Percentiles rank a stretch among this genome's conserved stretches.
phyloP scores from a whole-genome alignment of 495 filamentous ascomycete species.

The Lindgomyces ingoldianus region DNA sequence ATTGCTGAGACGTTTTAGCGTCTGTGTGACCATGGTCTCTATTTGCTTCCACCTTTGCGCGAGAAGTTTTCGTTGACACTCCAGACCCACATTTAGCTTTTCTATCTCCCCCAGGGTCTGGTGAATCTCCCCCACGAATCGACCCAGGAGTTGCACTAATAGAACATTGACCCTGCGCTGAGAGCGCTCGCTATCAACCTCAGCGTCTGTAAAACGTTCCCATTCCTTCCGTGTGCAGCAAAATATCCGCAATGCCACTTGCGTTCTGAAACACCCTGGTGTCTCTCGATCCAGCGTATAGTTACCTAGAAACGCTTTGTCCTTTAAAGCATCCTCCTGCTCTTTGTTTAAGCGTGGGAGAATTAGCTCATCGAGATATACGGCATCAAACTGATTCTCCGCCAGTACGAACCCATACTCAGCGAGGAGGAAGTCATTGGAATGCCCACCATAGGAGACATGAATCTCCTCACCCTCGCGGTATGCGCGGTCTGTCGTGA shows the following conservation, averaged over 20 bases:
- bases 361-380: neutral
- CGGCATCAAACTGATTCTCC: neutral
- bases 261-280: neutral
- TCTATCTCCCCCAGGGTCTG: neutral
- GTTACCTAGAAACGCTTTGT: neutral
- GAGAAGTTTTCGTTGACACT: neutral
- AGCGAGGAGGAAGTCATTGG: slow-evolving; percentile 2
- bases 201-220: neutral
- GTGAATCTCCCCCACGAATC: neutral
- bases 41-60: neutral
- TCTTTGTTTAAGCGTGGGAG: neutral
- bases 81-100: neutral
- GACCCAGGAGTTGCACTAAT: neutral
- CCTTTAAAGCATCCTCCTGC: neutral
- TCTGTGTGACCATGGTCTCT: neutral
- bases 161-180: neutral
- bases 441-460: neutral
- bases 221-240: neutral
- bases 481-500: neutral
- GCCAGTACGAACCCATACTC: neutral
- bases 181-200: neutral
- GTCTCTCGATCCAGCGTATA: neutral
- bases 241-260: neutral
- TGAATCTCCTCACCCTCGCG: neutral
- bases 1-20: neutral